Evolutionary conservation across 495 filamentous ascomycete genomes (phyloP).

Genomic region (Darksidea phi): DNA sequence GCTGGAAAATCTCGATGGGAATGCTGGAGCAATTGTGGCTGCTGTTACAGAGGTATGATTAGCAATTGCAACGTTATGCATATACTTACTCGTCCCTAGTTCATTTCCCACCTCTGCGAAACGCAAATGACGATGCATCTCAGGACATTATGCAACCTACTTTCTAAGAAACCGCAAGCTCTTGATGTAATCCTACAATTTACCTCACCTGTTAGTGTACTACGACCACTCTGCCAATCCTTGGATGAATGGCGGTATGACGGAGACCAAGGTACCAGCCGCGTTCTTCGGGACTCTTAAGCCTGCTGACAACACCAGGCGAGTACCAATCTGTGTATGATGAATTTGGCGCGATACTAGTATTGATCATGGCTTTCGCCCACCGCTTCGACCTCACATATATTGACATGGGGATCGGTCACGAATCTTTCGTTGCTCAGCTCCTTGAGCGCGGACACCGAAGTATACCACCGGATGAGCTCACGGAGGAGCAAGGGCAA

Average conservation of each 20-base stretch:
- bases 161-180: slow-evolving; percentile 73
- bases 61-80: background rate
- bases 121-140: slow-evolving; percentile 89
- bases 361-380: slow-evolving; percentile 77
- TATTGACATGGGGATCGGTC: slow-evolving; percentile 63
- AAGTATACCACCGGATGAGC: slow-evolving; percentile 60
- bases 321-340: slow-evolving; percentile 97
- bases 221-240: slow-evolving; percentile 80
- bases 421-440: slow-evolving; percentile 74
- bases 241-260: slow-evolving; percentile 91
- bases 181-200: slow-evolving; percentile 88
- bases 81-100: slow-evolving; percentile 45
- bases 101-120: slow-evolving; percentile 73
- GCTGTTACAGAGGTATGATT: slow-evolving; percentile 71
- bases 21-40: slow-evolving; percentile 82
- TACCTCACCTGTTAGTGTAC: slow-evolving; percentile 67
- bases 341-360: slow-evolving; percentile 86
- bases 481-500: slow-evolving; percentile 70
- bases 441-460: slow-evolving; percentile 66
- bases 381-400: slow-evolving; percentile 75
- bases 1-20: slow-evolving; percentile 90
- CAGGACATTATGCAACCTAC: slow-evolving; percentile 75
- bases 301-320: slow-evolving; percentile 42
- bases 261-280: slow-evolving; percentile 67
- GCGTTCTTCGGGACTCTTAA: background rate